Evolutionary conservation across 1,139 yeast genomes (phyloP).

Genomic region (Ashbya aceris): DNA sequence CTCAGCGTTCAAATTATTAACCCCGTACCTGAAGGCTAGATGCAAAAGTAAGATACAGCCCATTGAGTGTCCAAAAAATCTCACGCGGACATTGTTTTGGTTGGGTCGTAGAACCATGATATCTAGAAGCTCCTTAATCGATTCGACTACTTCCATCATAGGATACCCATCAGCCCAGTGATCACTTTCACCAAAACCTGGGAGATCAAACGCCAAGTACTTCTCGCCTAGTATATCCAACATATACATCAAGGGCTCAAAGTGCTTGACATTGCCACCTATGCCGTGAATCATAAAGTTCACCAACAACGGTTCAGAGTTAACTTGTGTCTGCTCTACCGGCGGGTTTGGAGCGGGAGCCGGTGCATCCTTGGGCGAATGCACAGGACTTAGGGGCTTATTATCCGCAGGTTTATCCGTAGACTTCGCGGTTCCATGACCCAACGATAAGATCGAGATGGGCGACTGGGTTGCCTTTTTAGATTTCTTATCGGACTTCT

Average conservation of each 20-base stretch:
- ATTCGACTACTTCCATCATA: constrained; percentile 16
- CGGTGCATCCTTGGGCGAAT: too few species aligned
- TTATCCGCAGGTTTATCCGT: too few species aligned
- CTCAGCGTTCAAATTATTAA: constrained; percentile 1
- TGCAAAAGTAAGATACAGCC: constrained; percentile 17
- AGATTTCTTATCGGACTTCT: too few species aligned
- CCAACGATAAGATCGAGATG: too few species aligned
- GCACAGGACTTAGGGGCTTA: too few species aligned
- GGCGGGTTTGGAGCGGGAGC: too few species aligned
- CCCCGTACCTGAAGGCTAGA: constrained; percentile 1
- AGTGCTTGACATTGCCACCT: constrained; percentile 67
- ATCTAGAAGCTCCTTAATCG: constrained; percentile 8
- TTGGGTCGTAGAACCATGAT: constrained; percentile 2
- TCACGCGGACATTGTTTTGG: constrained; percentile 5
- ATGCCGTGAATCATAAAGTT: constrained; percentile 56
- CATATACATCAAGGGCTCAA: constrained; percentile 54
- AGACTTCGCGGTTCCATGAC: too few species aligned
- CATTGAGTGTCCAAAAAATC: constrained; percentile 27
- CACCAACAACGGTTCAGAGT: constrained; percentile 26
- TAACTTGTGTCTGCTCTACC: too few species aligned
- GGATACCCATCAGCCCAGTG: constrained; percentile 13
- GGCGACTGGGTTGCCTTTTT: too few species aligned
- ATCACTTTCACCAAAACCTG: constrained; percentile 54
- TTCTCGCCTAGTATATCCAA: constrained; percentile 40
- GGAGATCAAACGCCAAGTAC: constrained; percentile 50